Evolutionary conservation across 495 filamentous ascomycete species (phyloP), one percentile per base, ranked within the genome.

Genomic region (Mytilinidion resinicola): DNA sequence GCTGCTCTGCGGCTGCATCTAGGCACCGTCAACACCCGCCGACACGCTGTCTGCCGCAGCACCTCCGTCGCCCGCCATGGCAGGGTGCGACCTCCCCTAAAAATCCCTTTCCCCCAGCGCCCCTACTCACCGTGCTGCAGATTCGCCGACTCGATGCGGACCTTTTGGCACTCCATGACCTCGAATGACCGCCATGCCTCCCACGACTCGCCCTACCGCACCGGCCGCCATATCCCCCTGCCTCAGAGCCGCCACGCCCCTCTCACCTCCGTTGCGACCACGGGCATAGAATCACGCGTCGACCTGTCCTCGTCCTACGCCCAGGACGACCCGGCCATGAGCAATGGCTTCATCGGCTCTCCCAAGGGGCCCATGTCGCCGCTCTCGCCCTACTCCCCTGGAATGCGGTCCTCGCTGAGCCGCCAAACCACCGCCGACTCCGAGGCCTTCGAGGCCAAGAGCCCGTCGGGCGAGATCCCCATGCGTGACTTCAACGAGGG

Each of bases 81-180:
- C 62, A 53, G 39, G 54, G 65, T 67, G 62, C 33, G 65, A 15
- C 21, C n/a, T 20, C 48, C 47, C 30, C 39, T 50, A 14, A 33
- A 36, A 9, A n/a, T 20, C 48, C 41, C 42, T 56, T 25, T 39
- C 30, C 4, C 37, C 4, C 19, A 14, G 34, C 39, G 12, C 34
- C 19, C 30, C 25, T 19, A 54, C 55, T 65, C 37, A 62, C 51
- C 41, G 19, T 33, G 19, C 53, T 3, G 44, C 63, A 87, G 85
- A 59, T 67, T 91, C 60, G 78, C 79, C 55, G 76, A 77, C 52
- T 75, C 81, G 72, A 83, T 88, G 73, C 82, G 83, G 64, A 88
- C 87, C 62, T 90, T 96, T 74, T 96, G 92, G 92, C 92, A 97
- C 80, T 87, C 90, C 53, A 93, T 96, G 90, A 96, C 90, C 59